Evolutionary conservation across 352 stramenopile genomes (phyloP).

Genomic region (Phytophthora tubulina): DNA sequence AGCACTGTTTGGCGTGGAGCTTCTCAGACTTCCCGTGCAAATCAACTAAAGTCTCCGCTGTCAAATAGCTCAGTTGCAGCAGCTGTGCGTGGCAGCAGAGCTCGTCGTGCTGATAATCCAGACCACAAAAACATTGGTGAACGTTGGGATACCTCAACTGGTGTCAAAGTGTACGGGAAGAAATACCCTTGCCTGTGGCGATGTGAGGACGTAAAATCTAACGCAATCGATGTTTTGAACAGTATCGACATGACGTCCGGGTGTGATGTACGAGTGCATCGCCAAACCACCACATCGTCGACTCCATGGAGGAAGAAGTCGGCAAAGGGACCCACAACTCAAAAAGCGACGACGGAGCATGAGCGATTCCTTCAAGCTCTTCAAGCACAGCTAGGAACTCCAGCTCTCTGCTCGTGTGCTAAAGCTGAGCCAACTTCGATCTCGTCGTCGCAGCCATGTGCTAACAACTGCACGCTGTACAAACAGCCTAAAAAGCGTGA

Average conservation of each 20-base stretch:
- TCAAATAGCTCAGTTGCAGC: conserved; percentile 23
- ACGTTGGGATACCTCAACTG: not conserved
- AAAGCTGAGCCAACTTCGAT: conserved; percentile 17
- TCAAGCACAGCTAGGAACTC: conserved; percentile 56
- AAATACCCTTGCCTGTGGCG: not conserved
- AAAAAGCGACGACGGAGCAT: conserved; percentile 26
- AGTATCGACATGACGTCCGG: conserved; percentile 54
- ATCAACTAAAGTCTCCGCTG: conserved; percentile 14
- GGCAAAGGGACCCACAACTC: conserved; percentile 1
- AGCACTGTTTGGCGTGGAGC: conserved; percentile 10
- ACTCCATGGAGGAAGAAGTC: conserved; percentile 69
- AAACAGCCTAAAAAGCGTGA: conserved; percentile 71
- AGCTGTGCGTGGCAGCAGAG: conserved; percentile 20
- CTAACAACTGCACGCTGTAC: conserved; percentile 81
- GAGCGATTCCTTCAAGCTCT: conserved; percentile 63
- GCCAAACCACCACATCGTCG: conserved; percentile 43
- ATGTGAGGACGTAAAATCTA: not conserved
- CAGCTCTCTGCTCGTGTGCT: conserved; percentile 65
- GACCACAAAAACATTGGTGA: not conserved
- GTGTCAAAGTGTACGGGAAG: conserved; percentile 28
- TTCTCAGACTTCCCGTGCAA: conserved; percentile 2
- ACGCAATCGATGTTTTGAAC: conserved; percentile 10
- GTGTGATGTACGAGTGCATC: conserved; percentile 49
- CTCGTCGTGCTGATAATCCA: conserved; percentile 12
- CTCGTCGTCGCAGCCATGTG: conserved; percentile 43